Evolutionary conservation across 345 rosid species (phyloP).

Genomic region (Citrus sp.): DNA sequence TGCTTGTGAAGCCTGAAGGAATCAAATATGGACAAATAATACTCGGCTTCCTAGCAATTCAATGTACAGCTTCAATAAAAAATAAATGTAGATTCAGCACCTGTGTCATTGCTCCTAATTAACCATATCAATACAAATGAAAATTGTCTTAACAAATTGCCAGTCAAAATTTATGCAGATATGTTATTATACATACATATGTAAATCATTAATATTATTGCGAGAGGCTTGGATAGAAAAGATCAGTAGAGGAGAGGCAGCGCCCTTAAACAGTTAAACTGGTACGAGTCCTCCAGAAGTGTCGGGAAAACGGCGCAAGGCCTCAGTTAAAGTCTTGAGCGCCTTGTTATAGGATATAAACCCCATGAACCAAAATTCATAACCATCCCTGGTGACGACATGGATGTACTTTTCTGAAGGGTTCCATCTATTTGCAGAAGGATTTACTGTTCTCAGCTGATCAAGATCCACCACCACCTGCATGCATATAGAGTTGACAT

Average conservation of each 20-base stretch:
- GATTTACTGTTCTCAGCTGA: conserved; percentile 46
- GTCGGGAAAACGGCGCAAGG: conserved; percentile 25
- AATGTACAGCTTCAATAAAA: not conserved
- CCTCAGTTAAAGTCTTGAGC: conserved; percentile 49
- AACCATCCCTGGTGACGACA: conserved; percentile 51
- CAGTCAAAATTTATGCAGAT: too few species aligned
- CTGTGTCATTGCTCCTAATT: not conserved
- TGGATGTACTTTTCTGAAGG: conserved; percentile 63
- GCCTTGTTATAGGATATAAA: conserved; percentile 77
- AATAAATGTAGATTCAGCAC: too few species aligned
- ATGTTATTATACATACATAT: too few species aligned
- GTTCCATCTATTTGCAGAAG: conserved; percentile 53
- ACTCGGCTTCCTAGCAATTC: not conserved
- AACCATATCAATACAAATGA: too few species aligned
- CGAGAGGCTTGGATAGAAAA: too few species aligned
- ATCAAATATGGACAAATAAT: not conserved
- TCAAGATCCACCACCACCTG: conserved; percentile 55
- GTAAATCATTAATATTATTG: too few species aligned
- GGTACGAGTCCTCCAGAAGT: not conserved
- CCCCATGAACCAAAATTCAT: conserved; percentile 88
- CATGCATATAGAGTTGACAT: too few species aligned
- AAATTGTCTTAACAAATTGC: not conserved
- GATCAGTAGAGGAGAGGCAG: not conserved
- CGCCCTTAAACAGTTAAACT: not conserved
- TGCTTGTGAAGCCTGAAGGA: too few species aligned